phyloP scores from a whole-genome alignment of 2,329 filamentous ascomycete species.

The Claviceps sp. region DNA sequence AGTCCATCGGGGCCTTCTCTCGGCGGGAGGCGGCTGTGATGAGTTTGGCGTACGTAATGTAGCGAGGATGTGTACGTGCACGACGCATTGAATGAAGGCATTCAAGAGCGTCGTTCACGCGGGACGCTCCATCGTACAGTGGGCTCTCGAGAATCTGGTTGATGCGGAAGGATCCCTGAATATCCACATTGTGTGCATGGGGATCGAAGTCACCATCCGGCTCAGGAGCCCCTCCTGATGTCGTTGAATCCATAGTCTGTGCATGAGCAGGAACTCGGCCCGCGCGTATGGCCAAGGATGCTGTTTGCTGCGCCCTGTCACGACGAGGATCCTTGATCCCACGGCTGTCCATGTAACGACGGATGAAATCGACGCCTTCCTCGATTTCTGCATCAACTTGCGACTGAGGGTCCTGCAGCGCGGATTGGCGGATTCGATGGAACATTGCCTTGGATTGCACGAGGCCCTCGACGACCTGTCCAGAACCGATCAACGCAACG shows the following conservation, averaged over 20 bases:
- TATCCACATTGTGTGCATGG: constrained; percentile 80
- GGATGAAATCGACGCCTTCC: constrained; percentile 63
- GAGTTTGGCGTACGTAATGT: constrained; percentile 93
- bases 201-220: constrained; percentile 53
- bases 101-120: constrained; percentile 65
- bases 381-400: constrained; percentile 70
- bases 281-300: constrained; percentile 20
- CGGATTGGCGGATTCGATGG: constrained; percentile 57
- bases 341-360: constrained; percentile 43
- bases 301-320: constrained; percentile 33
- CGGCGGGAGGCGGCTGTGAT: constrained; percentile 83
- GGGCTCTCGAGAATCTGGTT: constrained; percentile 78
- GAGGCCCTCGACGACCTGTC: constrained; percentile 70
- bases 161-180: constrained; percentile 83
- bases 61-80: constrained; percentile 78
- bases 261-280: constrained; percentile 8
- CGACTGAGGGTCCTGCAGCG: constrained; percentile 29
- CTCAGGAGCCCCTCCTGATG: too few species aligned
- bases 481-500: constrained; percentile 73
- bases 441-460: constrained; percentile 77
- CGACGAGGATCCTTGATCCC: constrained; percentile 42
- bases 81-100: constrained; percentile 90
- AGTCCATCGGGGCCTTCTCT: constrained; percentile 57
- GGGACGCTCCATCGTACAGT: constrained; percentile 56
- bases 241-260: constrained; percentile 19